Conservation (phyloP, 139 green algal genomes). For the Pleodorina starrii region DNA sequence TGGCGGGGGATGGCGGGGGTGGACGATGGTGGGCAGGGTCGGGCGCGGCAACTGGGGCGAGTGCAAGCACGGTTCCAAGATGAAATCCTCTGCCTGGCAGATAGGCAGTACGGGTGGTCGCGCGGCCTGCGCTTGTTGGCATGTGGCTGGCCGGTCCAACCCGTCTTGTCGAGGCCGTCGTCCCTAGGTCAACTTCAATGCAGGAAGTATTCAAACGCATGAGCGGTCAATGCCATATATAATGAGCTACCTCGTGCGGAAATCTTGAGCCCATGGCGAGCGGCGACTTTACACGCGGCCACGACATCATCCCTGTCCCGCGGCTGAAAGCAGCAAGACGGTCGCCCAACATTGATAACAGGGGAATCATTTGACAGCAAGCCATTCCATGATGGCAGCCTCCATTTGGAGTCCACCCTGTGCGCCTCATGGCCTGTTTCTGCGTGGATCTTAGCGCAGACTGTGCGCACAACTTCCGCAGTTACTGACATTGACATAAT, state of each 20-base stretch:
- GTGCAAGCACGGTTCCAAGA: no score
- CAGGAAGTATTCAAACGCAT: not conserved
- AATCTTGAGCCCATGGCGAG: not conserved
- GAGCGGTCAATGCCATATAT: not conserved
- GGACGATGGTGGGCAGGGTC: no score
- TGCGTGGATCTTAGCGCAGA: not conserved
- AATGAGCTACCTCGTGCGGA: not conserved
- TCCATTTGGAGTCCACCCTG: not conserved
- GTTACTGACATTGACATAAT: no score
- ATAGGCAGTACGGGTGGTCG: no score
- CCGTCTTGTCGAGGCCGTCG: not conserved
- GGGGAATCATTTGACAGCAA: not conserved
- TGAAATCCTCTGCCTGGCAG: no score
- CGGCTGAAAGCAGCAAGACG: not conserved
- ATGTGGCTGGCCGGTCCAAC: not conserved
- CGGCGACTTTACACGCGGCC: not conserved
- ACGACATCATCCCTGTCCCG: not conserved
- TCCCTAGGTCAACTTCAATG: not conserved
- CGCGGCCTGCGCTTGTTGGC: no score
- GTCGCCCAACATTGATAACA: not conserved
- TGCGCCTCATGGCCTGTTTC: not conserved
- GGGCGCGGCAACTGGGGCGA: no score
- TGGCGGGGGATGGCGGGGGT: no score
- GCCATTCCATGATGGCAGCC: conserved; percentile 7
- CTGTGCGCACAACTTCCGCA: not conserved